A percentile compares a stretch with the other conserved stretches of the same genome.
Conservation (phyloP, 2,329 filamentous ascomycete species). For the Verticillium alfalfae region DNA sequence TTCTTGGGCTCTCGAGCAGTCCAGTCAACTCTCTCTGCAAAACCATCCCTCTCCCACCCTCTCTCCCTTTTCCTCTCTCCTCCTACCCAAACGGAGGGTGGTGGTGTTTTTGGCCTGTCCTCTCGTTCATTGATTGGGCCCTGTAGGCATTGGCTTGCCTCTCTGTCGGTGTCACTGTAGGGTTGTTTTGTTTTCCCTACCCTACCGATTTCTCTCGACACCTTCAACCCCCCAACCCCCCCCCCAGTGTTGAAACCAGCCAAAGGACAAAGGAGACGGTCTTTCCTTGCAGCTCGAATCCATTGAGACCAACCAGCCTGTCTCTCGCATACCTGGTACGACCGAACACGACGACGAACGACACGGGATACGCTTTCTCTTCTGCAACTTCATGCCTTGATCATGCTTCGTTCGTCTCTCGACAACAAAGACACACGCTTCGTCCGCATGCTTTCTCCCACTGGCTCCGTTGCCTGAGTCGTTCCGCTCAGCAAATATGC, state of each 20-base stretch:
- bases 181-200: not conserved
- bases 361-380: slow-evolving; percentile 1
- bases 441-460: slow-evolving; percentile 9
- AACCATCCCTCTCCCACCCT: not conserved
- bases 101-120: not conserved
- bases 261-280: not conserved
- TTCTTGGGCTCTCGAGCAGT: not conserved
- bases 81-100: not conserved
- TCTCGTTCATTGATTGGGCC: not conserved
- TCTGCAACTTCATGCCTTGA: slow-evolving; percentile 12
- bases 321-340: not conserved
- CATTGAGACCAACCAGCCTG: not conserved
- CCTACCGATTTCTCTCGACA: not conserved
- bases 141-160: not conserved
- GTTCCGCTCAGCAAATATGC: slow-evolving; percentile 40
- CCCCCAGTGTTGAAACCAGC: not conserved
- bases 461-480: slow-evolving; percentile 22
- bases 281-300: not conserved
- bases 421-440: slow-evolving; percentile 8
- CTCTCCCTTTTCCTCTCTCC: not conserved
- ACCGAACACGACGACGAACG: not conserved
- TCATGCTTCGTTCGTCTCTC: slow-evolving; percentile 11
- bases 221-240: not conserved
- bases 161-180: not conserved
- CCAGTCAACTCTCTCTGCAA: not conserved